Conservation (phyloP, 164 flowering plant genomes). For the Piper betle region DNA sequence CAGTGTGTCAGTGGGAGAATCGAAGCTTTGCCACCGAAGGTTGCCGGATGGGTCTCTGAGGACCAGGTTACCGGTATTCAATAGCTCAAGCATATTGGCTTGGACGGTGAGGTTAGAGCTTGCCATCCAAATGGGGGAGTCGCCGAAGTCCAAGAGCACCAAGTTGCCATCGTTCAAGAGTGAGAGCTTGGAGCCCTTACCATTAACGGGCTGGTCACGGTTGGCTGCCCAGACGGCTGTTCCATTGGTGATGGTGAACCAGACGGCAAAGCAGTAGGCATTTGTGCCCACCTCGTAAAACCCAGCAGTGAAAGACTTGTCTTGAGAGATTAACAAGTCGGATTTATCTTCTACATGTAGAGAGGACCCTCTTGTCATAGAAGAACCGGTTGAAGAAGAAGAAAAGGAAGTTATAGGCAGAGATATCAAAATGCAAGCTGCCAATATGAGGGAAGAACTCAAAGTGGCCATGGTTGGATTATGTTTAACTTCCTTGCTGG, state of each 20-base stretch:
- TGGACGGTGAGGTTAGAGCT: slow-evolving; percentile 1
- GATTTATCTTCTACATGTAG: slow-evolving; percentile 7
- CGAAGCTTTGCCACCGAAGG: slow-evolving; percentile 10
- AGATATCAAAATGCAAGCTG: not conserved
- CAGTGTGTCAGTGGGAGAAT: slow-evolving; percentile 13
- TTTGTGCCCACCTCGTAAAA: slow-evolving; percentile 13
- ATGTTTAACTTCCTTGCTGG: too few species aligned
- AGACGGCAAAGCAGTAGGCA: slow-evolving; percentile 12
- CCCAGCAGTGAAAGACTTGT: slow-evolving; percentile 11
- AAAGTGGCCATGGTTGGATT: not conserved
- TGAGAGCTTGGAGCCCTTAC: slow-evolving; percentile 5
- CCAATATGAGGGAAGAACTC: not conserved
- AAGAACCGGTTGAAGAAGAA: not conserved
- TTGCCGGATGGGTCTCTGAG: slow-evolving; percentile 2
- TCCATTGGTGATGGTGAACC: slow-evolving; percentile 12
- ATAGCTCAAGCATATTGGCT: slow-evolving; percentile 8
- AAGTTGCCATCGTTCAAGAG: slow-evolving; percentile 5
- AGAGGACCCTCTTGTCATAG: slow-evolving; percentile 8
- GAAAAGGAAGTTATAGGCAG: not conserved
- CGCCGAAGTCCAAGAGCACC: slow-evolving; percentile 8
- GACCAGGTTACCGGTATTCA: slow-evolving; percentile 9
- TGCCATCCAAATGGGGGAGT: slow-evolving; percentile 8
- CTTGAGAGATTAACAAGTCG: slow-evolving; percentile 9
- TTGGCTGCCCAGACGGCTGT: slow-evolving; percentile 15
- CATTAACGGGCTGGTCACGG: slow-evolving; percentile 10